Evolutionary conservation across 2,329 filamentous ascomycete species (phyloP).

Genomic region (Fusarium pseudograminearum): DNA sequence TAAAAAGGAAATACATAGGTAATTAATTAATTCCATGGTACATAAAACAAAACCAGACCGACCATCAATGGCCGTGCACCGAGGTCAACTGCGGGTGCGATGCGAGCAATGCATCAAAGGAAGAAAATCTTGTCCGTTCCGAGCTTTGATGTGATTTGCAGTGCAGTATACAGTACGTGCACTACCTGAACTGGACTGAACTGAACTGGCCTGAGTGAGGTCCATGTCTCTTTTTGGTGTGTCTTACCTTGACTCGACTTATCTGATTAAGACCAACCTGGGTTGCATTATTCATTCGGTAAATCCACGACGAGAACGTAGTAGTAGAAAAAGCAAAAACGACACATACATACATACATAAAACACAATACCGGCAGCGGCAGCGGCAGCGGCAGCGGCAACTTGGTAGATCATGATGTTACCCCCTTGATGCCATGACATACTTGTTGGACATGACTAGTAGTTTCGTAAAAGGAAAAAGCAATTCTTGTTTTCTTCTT

Average conservation of each 20-base stretch:
- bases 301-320: background rate
- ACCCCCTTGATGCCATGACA: background rate
- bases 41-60: background rate
- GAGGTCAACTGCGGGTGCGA: background rate
- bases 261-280: constrained; percentile 1
- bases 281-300: background rate
- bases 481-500: background rate
- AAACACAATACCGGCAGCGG: background rate
- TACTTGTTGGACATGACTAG: constrained; percentile 11
- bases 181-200: background rate
- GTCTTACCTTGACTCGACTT: background rate
- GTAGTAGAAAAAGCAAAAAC: background rate
- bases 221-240: background rate
- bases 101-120: background rate
- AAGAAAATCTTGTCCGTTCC: constrained; percentile 3
- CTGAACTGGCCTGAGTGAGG: background rate
- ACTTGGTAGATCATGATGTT: background rate
- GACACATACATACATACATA: background rate
- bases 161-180: background rate
- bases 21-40: background rate
- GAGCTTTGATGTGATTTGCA: constrained; percentile 1
- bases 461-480: background rate
- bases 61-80: background rate
- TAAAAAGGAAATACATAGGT: background rate
- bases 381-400: background rate